Conservation (phyloP, 768 basidiomycete genomes). For the Favolaschia claudopus region DNA sequence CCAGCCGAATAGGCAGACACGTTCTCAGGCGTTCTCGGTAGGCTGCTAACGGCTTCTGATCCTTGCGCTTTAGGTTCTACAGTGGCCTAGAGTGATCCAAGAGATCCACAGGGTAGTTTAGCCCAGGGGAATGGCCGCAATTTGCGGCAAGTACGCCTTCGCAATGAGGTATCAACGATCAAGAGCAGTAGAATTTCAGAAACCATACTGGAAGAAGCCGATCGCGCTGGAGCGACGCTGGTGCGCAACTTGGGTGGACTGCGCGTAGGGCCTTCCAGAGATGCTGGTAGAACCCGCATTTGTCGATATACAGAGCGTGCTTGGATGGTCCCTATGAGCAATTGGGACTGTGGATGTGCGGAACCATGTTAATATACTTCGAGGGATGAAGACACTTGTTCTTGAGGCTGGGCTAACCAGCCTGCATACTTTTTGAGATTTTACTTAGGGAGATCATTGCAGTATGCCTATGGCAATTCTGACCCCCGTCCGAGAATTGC, state of each 20-base stretch:
- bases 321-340: neutral
- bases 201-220: no score
- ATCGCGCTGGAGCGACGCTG: no score
- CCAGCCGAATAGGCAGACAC: conserved; percentile 21
- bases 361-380: conserved; percentile 6
- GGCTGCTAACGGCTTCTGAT: conserved; percentile 20
- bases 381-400: conserved; percentile 20
- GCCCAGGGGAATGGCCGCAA: conserved; percentile 16
- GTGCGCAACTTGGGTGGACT: no score
- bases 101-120: conserved; percentile 17
- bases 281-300: no score
- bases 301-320: conserved; percentile 5
- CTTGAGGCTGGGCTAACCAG: conserved; percentile 7
- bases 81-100: conserved; percentile 12
- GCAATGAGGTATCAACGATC: no score
- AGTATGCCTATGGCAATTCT: no score
- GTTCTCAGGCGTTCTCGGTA: conserved; percentile 23
- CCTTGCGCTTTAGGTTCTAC: neutral
- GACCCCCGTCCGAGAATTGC: no score
- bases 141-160: neutral
- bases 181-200: no score
- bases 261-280: no score
- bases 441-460: no score
- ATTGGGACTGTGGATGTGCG: neutral
- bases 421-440: no score